A percentile compares a stretch with the other conserved stretches of the same genome.
Evolutionary conservation across 1,284 basidiomycete species (phyloP).

Genomic region (Baeospora myosura): DNA sequence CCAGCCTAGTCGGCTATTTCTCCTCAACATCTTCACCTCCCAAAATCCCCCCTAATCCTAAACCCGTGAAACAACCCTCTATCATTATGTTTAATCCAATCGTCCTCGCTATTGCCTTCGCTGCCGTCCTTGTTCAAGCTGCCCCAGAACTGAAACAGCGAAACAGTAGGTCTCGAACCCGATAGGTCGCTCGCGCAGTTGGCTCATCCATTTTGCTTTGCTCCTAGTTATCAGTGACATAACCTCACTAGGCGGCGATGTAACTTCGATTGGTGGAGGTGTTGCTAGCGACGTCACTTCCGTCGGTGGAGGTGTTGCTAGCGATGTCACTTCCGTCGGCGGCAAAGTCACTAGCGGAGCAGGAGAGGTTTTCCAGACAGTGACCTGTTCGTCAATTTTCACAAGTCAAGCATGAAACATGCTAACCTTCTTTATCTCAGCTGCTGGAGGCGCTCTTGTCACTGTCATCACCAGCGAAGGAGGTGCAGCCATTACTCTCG

Average conservation of each 20-base stretch:
- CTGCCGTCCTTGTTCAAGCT: no score
- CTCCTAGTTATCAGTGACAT: slow-evolving; percentile 35
- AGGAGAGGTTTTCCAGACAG: slow-evolving; percentile 13
- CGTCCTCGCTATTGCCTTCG: no score
- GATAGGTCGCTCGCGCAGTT: no score
- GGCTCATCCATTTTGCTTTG: no score
- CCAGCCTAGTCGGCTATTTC: no score
- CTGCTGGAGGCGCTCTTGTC: slow-evolving; percentile 29
- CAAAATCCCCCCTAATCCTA: no score
- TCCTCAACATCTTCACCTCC: no score
- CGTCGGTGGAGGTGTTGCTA: slow-evolving; percentile 30
- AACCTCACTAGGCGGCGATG: slow-evolving; percentile 36
- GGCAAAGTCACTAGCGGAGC: slow-evolving; percentile 29
- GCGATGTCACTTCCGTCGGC: slow-evolving; percentile 40
- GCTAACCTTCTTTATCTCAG: slow-evolving; percentile 24
- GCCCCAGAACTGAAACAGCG: no score
- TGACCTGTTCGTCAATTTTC: slow-evolving; percentile 8
- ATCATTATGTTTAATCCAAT: no score
- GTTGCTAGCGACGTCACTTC: slow-evolving; percentile 45
- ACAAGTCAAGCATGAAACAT: background rate
- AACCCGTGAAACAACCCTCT: no score
- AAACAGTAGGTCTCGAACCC: no score
- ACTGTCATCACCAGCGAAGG: slow-evolving; percentile 37
- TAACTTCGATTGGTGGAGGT: slow-evolving; percentile 11
- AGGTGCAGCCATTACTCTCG: slow-evolving; percentile 35